A percentile compares a stretch with the other conserved stretches of the same genome.
Conservation (phyloP, 495 filamentous ascomycete genomes). For the Aspergillus biplanus region DNA sequence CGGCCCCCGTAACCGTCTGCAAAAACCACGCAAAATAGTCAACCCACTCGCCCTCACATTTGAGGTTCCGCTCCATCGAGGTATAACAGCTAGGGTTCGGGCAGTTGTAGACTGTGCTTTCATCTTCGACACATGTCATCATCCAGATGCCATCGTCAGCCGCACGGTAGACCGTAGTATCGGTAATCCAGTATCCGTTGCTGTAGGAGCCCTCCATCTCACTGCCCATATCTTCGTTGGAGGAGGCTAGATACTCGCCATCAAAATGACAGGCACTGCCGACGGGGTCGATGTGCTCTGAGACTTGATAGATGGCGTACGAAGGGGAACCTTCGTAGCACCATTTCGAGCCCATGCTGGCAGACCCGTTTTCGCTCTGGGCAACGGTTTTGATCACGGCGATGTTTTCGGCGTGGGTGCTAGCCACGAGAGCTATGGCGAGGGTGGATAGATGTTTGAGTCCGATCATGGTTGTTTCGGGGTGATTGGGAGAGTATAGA, state of each 20-base stretch:
- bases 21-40: background rate
- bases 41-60: constrained; percentile 1
- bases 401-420: background rate
- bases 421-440: background rate
- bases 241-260: background rate
- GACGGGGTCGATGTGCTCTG: background rate
- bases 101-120: background rate
- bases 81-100: background rate
- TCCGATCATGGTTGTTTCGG: background rate
- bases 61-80: background rate
- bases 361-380: background rate
- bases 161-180: background rate
- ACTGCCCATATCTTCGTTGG: background rate
- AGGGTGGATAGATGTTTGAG: background rate
- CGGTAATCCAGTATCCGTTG: background rate
- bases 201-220: background rate
- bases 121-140: background rate
- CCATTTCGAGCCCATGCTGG: background rate
- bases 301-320: background rate
- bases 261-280: background rate
- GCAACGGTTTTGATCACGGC: background rate
- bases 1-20: no score
- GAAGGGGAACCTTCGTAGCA: background rate
- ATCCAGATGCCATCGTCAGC: background rate
- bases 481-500: no score